These are phyloP conservation scores for Aspergillus sp. DNA, from an alignment of 2,329 filamentous ascomycete genomes.

Conservation along the genomic window DNA sequence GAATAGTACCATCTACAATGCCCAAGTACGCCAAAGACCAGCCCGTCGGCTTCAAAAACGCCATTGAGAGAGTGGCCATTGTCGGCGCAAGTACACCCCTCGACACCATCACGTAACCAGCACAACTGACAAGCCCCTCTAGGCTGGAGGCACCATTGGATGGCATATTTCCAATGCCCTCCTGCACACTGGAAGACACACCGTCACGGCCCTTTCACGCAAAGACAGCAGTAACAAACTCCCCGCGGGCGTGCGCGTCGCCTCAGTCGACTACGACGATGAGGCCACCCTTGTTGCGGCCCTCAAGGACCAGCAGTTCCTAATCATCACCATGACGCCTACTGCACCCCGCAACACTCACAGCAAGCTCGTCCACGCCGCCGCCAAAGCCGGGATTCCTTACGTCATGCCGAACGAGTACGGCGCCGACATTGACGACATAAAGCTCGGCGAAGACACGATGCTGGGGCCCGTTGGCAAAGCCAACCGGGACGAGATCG, in stretches of 20 bases:
- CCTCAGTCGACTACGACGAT: slow-evolving; percentile 49
- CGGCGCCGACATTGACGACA: slow-evolving; percentile 29
- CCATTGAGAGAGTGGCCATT: slow-evolving; percentile 38
- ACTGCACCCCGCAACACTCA: slow-evolving; percentile 47
- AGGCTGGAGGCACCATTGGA: slow-evolving; percentile 38
- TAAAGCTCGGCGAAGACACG: slow-evolving; percentile 32
- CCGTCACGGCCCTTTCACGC: slow-evolving; percentile 52
- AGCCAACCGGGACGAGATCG: slow-evolving; percentile 35
- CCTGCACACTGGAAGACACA: slow-evolving; percentile 49
- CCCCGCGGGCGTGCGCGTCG: slow-evolving; percentile 45
- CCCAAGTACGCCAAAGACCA: slow-evolving; percentile 23
- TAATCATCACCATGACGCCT: slow-evolving; percentile 54
- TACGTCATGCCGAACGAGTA: slow-evolving; percentile 56
- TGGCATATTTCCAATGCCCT: slow-evolving; percentile 33
- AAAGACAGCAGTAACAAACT: slow-evolving; percentile 40
- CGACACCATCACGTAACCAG: not conserved
- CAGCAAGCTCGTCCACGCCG: slow-evolving; percentile 52
- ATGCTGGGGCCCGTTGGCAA: slow-evolving; percentile 29
- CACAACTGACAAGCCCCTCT: not conserved
- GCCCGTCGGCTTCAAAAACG: slow-evolving; percentile 25
- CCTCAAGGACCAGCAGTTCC: slow-evolving; percentile 54
- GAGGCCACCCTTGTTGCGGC: slow-evolving; percentile 47
- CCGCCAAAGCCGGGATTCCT: slow-evolving; percentile 53
- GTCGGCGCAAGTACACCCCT: slow-evolving; percentile 31
- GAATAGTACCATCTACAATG: not conserved